Percentiles rank a stretch among this genome's conserved stretches.
These are phyloP conservation scores for Spergularia azorica DNA, from an alignment of 179 eudicot genomes.

Conservation along the genomic window DNA sequence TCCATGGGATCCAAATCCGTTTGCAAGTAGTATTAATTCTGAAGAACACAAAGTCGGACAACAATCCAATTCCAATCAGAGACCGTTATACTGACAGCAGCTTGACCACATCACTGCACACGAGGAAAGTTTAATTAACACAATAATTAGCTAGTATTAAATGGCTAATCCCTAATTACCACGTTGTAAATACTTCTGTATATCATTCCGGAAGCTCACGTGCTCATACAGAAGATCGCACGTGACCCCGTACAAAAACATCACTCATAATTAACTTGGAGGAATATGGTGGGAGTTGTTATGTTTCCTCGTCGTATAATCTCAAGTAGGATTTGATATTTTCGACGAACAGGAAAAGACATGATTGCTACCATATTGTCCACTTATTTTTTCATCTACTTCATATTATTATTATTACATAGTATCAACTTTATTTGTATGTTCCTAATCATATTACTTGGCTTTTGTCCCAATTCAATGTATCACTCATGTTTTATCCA, in stretches of 20 bases:
- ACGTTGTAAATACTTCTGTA: slow-evolving; percentile 24
- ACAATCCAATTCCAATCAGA: background rate
- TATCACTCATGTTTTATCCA: background rate
- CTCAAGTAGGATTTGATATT: too few species aligned
- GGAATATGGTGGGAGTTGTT: slow-evolving; percentile 24
- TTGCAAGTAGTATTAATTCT: too few species aligned
- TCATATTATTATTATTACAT: slow-evolving; percentile 21
- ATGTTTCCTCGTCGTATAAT: slow-evolving; percentile 14
- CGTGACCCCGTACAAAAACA: slow-evolving; percentile 8
- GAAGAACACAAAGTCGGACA: background rate
- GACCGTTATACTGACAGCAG: too few species aligned
- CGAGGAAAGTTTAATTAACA: too few species aligned
- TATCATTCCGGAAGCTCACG: slow-evolving; percentile 15
- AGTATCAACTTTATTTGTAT: background rate
- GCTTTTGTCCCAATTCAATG: slow-evolving; percentile 2
- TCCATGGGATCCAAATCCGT: too few species aligned
- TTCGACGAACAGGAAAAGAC: slow-evolving; percentile 20
- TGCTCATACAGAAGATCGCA: slow-evolving; percentile 12
- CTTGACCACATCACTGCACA: too few species aligned
- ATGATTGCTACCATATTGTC: slow-evolving; percentile 31
- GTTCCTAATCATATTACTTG: background rate
- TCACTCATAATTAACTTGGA: background rate
- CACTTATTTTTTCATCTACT: slow-evolving; percentile 18
- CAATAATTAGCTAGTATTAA: background rate
- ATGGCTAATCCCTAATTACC: background rate